Percentiles rank a stretch among this genome's conserved stretches.
Evolutionary conservation across 495 filamentous ascomycete species (phyloP).

Genomic region (Daldinia bambusicola): DNA sequence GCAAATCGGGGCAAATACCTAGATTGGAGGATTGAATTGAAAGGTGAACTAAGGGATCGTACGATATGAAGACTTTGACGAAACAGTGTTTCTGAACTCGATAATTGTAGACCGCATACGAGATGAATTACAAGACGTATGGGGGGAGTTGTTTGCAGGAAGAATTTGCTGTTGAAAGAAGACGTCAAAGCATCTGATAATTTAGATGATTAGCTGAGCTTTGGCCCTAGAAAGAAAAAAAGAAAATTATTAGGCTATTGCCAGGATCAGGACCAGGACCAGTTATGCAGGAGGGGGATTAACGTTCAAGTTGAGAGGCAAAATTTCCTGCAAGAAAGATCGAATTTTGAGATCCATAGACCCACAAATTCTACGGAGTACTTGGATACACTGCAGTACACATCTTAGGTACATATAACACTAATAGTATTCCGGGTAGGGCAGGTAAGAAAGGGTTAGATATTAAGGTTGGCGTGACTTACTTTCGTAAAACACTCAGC

Average conservation of each 20-base stretch:
- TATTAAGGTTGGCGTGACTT: slow-evolving; percentile 2
- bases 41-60: neutral
- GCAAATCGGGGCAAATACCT: neutral
- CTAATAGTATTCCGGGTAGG: neutral
- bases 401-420: neutral
- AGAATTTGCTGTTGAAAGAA: slow-evolving; percentile 4
- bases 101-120: slow-evolving; percentile 12
- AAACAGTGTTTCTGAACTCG: neutral
- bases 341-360: slow-evolving; percentile 20
- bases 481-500: no score
- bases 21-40: slow-evolving; percentile 2
- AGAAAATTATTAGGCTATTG: slow-evolving; percentile 37
- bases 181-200: slow-evolving; percentile 22
- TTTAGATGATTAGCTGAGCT: slow-evolving; percentile 25
- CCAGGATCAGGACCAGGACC: slow-evolving; percentile 18
- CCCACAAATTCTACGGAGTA: slow-evolving; percentile 8
- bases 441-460: neutral
- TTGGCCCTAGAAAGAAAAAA: slow-evolving; percentile 31
- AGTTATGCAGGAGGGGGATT: slow-evolving; percentile 31
- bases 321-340: slow-evolving; percentile 44
- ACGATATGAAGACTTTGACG: slow-evolving; percentile 4
- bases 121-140: neutral
- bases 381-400: neutral
- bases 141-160: neutral
- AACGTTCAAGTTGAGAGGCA: slow-evolving; percentile 27